Evolutionary conservation across 495 filamentous ascomycete species (phyloP), one percentile per base, ranked within the genome.

Genomic region (Neurospora tetrasperma): DNA sequence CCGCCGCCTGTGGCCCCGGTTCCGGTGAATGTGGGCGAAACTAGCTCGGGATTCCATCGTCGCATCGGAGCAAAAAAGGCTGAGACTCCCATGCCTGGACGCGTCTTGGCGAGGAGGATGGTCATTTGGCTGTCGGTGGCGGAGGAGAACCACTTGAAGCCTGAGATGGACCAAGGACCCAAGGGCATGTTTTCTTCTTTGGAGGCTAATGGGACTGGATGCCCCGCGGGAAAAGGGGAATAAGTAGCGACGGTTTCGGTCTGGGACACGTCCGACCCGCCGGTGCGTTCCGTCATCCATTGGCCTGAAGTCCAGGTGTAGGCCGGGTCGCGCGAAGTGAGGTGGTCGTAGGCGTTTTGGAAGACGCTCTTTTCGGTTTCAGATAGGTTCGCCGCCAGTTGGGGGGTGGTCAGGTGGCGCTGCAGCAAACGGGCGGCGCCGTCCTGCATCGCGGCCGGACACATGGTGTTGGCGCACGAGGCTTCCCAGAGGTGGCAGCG

Each of bases 251-350:
- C 74, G 2, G 91, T 94, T 78, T 94, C 92, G 0, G 90, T 92
- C 66, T 84, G 86, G 8, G 88, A 88, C 4, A 94, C 90, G 74
- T 95, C 92, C 73, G 89, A 91, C 3, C 92, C 92, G 9, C 91
- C 92, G 0, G 85, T 81, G n/a, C 92, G 86, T 75, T 94, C 92
- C 0, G 92, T 94, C 92, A 94, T 94, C 92, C 92, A 95, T 77
- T 94, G 92, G 0, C 92, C 92, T 41, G 86, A 89, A 5, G 91
- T 94, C 92, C 91, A 94, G 18, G 87, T 85, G n/a, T 81, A 73
- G 9, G 78, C 73, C 4, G 89, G 84, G 72, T 91, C 86, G 8
- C 89, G 84, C 5, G 88, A 88, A 38, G 84, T 87, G 11, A 82
- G 77, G 31, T 78, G 81, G 70, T 83, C 74, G 78, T 87, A 83